phyloP scores from a whole-genome alignment of 768 basidiomycete genomes.

The Termitomyces sp. region DNA sequence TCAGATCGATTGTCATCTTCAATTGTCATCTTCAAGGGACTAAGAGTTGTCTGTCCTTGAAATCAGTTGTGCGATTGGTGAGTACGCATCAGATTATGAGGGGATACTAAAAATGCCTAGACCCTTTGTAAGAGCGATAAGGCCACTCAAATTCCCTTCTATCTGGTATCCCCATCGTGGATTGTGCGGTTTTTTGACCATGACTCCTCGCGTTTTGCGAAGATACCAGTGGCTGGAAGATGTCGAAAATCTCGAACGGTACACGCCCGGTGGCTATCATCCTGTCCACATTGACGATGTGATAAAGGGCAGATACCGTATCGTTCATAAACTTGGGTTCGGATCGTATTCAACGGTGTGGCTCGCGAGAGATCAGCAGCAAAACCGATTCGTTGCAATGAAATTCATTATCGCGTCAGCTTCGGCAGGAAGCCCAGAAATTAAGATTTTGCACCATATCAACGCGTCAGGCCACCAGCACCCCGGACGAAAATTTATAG shows the following conservation, averaged over 20 bases:
- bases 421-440: constrained; percentile 22
- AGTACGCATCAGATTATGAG: too few species aligned
- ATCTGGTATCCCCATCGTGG: neutral
- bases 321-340: constrained; percentile 57
- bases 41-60: too few species aligned
- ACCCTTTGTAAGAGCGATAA: too few species aligned
- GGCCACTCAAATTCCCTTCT: neutral
- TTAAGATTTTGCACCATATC: neutral
- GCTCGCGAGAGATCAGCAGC: constrained; percentile 33
- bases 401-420: constrained; percentile 49
- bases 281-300: constrained; percentile 40
- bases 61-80: too few species aligned
- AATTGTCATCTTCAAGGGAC: too few species aligned
- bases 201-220: neutral
- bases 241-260: constrained; percentile 17
- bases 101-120: too few species aligned
- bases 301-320: constrained; percentile 41
- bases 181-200: neutral
- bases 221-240: neutral
- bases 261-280: constrained; percentile 32
- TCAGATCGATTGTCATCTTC: too few species aligned
- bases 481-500: constrained; percentile 43
- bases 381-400: constrained; percentile 45
- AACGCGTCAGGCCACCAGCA: neutral
- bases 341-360: constrained; percentile 47